A percentile compares a stretch with the other conserved stretches of the same genome.
Evolutionary conservation across 768 basidiomycete genomes (phyloP).

Genomic region (Tricholoma saponaceum): DNA sequence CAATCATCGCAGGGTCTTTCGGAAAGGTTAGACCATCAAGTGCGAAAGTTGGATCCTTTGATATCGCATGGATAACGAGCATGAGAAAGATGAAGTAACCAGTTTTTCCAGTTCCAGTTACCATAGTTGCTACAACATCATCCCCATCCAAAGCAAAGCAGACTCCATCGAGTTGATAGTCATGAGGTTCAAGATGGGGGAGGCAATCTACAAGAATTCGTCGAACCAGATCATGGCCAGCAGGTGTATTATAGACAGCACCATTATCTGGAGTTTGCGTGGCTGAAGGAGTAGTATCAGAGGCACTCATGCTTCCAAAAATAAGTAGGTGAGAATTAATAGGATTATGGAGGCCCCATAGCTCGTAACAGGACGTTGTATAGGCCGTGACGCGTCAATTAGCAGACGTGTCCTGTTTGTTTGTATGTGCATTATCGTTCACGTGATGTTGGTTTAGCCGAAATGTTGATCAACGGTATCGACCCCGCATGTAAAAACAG

Average conservation of each 20-base stretch:
- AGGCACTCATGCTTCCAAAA: neutral
- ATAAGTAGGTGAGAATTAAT: neutral
- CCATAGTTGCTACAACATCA: slow-evolving; percentile 15
- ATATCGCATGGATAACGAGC: neutral
- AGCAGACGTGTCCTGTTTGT: neutral
- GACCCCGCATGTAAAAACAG: no score
- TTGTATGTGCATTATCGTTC: no score
- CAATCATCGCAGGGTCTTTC: neutral
- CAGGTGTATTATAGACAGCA: neutral
- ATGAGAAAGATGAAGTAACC: slow-evolving; percentile 7
- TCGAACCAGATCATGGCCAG: neutral
- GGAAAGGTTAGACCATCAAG: neutral
- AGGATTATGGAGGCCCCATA: neutral
- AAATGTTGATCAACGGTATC: no score
- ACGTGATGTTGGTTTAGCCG: no score
- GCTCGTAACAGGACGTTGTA: neutral
- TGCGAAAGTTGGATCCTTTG: neutral
- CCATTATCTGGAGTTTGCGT: neutral
- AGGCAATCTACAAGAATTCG: neutral
- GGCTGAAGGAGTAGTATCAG: neutral
- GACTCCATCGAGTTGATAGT: slow-evolving; percentile 21
- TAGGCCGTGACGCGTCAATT: neutral
- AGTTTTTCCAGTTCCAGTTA: slow-evolving; percentile 19
- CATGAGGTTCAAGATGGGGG: slow-evolving; percentile 11
- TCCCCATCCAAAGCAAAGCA: slow-evolving; percentile 17